Base-by-base conservation (phyloP, 148 eudicot species). In the Polygonum maritimum region DNA sequence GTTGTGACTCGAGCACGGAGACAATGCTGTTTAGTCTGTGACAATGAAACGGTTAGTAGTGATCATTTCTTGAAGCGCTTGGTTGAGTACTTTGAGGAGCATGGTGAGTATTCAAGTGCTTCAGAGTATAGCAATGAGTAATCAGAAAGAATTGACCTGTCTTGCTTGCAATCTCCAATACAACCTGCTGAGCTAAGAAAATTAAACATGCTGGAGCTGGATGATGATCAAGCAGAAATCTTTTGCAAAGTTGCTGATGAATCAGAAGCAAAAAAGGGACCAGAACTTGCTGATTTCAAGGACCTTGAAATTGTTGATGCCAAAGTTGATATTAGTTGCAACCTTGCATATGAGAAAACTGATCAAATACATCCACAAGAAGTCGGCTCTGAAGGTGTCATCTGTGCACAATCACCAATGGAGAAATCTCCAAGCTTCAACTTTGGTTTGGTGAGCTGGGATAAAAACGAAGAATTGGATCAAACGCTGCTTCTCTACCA, bases 1-100 rank as follows among this genome's bases (percentile, higher is more conserved):
- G 99, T 96, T 21, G 99, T 95, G 81, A 95, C 99, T 65, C 94
- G 97, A 74, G 94, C 99, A 76, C 89, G 99, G 83, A 86, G 99
- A 79, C 99, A 92, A 71, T 95, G 99, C 71, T 92, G 96, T 73
- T 83, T 95, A 78, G 80, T 95, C 63, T 95, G 99, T 69, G 94
- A 95, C 87, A 88, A 92, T 7, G 99, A 95, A 87, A 95, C 99
- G 45, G 99, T 95, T 75, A 92, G 80, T 40, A 81, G 87, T 73
- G 97, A 95, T 79, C 87, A 76, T 45, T 95, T 95, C 83, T 83
- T 95, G 86, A 95, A 92, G 84, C 87, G 97, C 58, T 81, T 95
- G 48, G 71, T 92, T 13, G 97, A 94, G 76, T 94, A 92, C 82
- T 92, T 94, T 82, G 97, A 92, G 85, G 96, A 92, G 85, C 88